A percentile compares a stretch with the other conserved stretches of the same genome.
These are phyloP conservation scores for Diplodia scrobiculata DNA, from an alignment of 2,329 filamentous ascomycete genomes.

Conservation along the genomic window DNA sequence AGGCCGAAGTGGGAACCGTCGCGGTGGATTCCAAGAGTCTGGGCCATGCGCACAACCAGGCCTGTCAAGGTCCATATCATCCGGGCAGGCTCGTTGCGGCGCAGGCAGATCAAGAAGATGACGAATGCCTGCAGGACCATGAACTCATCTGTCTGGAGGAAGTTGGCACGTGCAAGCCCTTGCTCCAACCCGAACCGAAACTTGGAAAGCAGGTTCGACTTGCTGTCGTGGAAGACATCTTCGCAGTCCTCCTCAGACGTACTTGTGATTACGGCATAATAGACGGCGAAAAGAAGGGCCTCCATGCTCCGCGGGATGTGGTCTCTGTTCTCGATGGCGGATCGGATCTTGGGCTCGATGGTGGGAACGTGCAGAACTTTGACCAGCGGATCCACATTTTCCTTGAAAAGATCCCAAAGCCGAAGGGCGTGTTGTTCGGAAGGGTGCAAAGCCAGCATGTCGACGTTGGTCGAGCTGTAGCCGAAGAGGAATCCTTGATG, in stretches of 20 bases:
- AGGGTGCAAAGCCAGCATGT: constrained; percentile 66
- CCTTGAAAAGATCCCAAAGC: constrained; percentile 70
- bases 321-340: constrained; percentile 62
- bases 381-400: constrained; percentile 72
- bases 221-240: constrained; percentile 55
- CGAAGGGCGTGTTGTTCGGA: constrained; percentile 64
- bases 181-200: constrained; percentile 67
- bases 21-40: constrained; percentile 62
- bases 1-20: constrained; percentile 60
- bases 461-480: constrained; percentile 69
- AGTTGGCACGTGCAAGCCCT: constrained; percentile 63
- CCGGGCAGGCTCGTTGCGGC: constrained; percentile 54
- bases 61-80: constrained; percentile 63
- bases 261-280: constrained; percentile 61
- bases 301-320: constrained; percentile 62
- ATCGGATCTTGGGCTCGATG: constrained; percentile 62
- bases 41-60: constrained; percentile 60
- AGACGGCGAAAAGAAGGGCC: constrained; percentile 63
- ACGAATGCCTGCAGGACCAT: constrained; percentile 64
- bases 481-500: constrained; percentile 74
- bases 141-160: constrained; percentile 64
- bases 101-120: constrained; percentile 61
- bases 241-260: constrained; percentile 53
- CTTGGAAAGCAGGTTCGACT: constrained; percentile 52
- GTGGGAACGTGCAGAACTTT: constrained; percentile 73